Base-by-base conservation (phyloP, 2,329 filamentous ascomycete genomes). In the Teratosphaeria viscida region DNA sequence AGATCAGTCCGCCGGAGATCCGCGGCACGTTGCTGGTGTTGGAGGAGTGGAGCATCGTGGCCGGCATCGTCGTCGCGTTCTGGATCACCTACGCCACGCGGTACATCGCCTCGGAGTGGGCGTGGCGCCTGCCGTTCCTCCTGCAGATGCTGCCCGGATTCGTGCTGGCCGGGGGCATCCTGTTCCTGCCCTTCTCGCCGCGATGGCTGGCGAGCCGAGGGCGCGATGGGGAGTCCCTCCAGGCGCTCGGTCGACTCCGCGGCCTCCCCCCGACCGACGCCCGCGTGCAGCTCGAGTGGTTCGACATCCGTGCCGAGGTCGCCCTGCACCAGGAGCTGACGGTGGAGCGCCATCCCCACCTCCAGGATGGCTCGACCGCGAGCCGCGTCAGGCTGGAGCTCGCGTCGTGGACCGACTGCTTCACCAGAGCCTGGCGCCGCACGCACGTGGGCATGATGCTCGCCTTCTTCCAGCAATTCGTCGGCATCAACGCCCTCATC, bases 21-120 rank as follows among this genome's bases (percentile, higher is more conserved):
- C 64, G 75, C 53, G 75, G 75, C 1, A 67, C 73, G 1, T 66
- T 77, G 5, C 73, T 82, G 54, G 83, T 79, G 1, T 67, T 80
- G 3, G 75, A 80, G 59, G 73, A 78, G 55, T 71, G 80, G 59
- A 72, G 70, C 56, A 80, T 80, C 56, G 76, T 78, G 12, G 67
- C 73, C 23, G 78, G 79, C 2, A 78, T 77, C 59, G 76, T 82
- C 3, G 54, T 62, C 12, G 77, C 80, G 1, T 83, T 77, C 65
- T 83, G 79, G 77, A 80, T 81, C 43, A 79, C 78, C 0, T 84
- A 82, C 59, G 81, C 76, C 0, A 82, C 79, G 0, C 78, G 82
- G 11, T 74, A 75, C 35, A 78, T 80, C 63, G 59, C 64, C 1
- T 72, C 73, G 0, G 75, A 79, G 66, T 78, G 77, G 75, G 68